Percentiles rank a stretch among this genome's conserved stretches.
Evolutionary conservation across 129 eudicot genomes (phyloP).

Genomic region (Gnaphalium uliginosum): DNA sequence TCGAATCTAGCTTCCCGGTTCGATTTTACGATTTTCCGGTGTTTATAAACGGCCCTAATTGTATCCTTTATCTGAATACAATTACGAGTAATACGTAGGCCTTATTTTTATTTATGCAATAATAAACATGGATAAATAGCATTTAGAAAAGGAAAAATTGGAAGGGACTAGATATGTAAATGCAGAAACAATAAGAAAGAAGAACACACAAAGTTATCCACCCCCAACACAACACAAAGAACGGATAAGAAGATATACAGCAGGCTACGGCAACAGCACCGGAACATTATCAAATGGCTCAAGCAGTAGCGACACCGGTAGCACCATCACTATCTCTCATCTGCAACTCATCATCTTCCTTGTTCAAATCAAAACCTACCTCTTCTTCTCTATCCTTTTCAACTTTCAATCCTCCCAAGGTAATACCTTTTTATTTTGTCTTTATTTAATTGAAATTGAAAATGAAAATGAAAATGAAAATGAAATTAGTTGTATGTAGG

Average conservation of each 20-base stretch:
- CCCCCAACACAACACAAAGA: too few relatives aligned
- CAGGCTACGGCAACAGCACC: too few relatives aligned
- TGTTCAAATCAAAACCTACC: constrained; percentile 18
- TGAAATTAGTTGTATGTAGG: constrained; percentile 37
- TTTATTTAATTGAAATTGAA: not conserved
- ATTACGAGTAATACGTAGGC: not conserved
- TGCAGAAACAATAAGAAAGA: too few relatives aligned
- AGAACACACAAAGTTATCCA: too few relatives aligned
- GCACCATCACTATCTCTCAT: constrained; percentile 62
- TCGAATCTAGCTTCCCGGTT: too few relatives aligned
- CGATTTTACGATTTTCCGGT: too few relatives aligned
- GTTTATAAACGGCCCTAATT: too few relatives aligned
- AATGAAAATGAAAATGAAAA: constrained; percentile 1
- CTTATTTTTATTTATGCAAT: not conserved
- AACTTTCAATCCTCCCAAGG: constrained; percentile 54
- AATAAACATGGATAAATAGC: too few relatives aligned
- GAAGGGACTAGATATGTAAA: too few relatives aligned
- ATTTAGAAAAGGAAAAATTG: too few relatives aligned
- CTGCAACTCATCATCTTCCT: constrained; percentile 44
- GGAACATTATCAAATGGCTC: constrained; percentile 45
- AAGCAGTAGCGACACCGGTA: constrained; percentile 58
- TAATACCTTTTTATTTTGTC: constrained; percentile 8
- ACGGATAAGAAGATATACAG: too few relatives aligned
- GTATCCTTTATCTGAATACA: not conserved
- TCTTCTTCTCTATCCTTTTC: constrained; percentile 54